Base-by-base conservation (phyloP, 345 rosid genomes). In the Lumnitzera littorea region DNA sequence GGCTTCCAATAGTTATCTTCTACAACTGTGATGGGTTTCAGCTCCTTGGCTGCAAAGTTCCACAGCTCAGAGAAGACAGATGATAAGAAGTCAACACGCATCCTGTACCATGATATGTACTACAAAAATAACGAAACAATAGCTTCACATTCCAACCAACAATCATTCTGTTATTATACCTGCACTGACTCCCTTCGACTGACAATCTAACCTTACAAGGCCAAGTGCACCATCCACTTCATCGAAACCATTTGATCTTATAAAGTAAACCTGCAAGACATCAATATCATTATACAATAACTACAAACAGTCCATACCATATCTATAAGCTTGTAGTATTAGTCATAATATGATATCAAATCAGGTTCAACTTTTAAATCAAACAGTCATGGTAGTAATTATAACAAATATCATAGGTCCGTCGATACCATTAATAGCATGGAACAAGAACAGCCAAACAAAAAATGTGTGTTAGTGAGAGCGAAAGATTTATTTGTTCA, bases 251-350 rank as follows among this genome's bases (percentile, higher is more conserved):
- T 64, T 63, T 31, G 60, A 70, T 61, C 73, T 76, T 57, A 79
- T 74, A 15, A 79, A 27, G 60, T 74, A 74, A 29, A 76, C 84
- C 84, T 80, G 61, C 20, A 1, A 58, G 2, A 23, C 16, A 51
- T 51, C 11, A 51, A 51, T 11, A 15, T 13, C 16, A 15, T 20
- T 20, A 20, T 20, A 20, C 20, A 20, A 20, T 20, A 20, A 0
- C 20, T 20, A 20, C 20, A 20, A 20, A 20, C 20, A 20, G 20
- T 20, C 20, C 20, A 20, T 20, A 20, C 20, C 20, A 20, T 20
- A 20, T 20, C 20, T 20, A 20, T 20, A 20, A 20, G 20, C 20
- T 20, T 20, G 20, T 20, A 20, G 20, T 20, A 20, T 20, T 20
- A 20, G 20, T 20, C 20, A 20, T 20, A 20, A 20, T 20, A 20